These are phyloP conservation scores for Pythium dissimile DNA, from an alignment of 352 stramenopile species.

Conservation along the genomic window DNA sequence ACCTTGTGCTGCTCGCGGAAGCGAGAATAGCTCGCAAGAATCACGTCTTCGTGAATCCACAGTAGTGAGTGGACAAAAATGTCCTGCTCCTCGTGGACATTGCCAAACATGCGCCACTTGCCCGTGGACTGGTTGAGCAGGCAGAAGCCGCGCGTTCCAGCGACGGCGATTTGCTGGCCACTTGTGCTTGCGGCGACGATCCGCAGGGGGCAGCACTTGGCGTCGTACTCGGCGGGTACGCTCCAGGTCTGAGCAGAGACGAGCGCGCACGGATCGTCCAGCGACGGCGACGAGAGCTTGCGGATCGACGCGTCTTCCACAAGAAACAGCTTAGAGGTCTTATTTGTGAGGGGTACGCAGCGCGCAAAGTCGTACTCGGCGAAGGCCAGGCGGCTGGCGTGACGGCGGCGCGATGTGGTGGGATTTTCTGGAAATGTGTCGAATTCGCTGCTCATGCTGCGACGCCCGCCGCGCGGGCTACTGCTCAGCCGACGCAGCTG, in stretches of 20 bases:
- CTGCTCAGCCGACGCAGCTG: slow-evolving; percentile 29
- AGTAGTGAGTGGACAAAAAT: slow-evolving; percentile 58
- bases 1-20: slow-evolving; percentile 49
- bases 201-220: slow-evolving; percentile 59
- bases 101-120: slow-evolving; percentile 84
- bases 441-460: slow-evolving; percentile 3
- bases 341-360: slow-evolving; percentile 39
- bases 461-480: slow-evolving; percentile 10
- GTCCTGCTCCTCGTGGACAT: slow-evolving; percentile 81
- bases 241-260: slow-evolving; percentile 57
- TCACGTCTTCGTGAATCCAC: slow-evolving; percentile 61
- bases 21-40: slow-evolving; percentile 63
- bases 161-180: slow-evolving; percentile 61
- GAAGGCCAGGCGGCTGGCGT: slow-evolving; percentile 31
- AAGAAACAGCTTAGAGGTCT: slow-evolving; percentile 45
- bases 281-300: slow-evolving; percentile 38
- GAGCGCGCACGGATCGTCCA: slow-evolving; percentile 63
- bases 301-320: slow-evolving; percentile 54
- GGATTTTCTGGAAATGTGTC: slow-evolving; percentile 1
- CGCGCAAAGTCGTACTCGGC: slow-evolving; percentile 67
- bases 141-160: slow-evolving; percentile 70
- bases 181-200: slow-evolving; percentile 52
- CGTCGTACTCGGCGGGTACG: slow-evolving; percentile 56
- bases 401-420: slow-evolving; percentile 1
- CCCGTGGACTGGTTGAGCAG: slow-evolving; percentile 58